These are phyloP conservation scores for Scenedesmus sp. DNA, from an alignment of 163 green algal genomes.

Conservation along the genomic window DNA sequence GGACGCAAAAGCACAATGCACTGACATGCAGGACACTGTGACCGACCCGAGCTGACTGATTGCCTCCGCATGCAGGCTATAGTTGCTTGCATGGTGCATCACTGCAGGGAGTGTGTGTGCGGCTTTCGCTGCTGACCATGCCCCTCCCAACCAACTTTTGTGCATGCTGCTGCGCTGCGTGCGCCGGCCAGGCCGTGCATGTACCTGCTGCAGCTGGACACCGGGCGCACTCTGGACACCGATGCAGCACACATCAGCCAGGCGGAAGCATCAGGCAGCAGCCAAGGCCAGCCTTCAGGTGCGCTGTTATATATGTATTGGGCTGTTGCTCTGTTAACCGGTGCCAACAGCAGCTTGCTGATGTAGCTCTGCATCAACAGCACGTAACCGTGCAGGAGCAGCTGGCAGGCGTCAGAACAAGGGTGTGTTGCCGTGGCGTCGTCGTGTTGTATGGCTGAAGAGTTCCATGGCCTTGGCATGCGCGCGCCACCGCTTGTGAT, in stretches of 20 bases:
- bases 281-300: background rate
- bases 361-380: no score
- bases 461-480: background rate
- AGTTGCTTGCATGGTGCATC: background rate
- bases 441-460: background rate
- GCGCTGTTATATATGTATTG: background rate
- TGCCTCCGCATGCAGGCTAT: no score
- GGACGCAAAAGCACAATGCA: no score
- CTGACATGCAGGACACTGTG: no score
- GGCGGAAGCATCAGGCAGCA: conserved; percentile 16
- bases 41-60: no score
- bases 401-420: no score
- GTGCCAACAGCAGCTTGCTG: no score
- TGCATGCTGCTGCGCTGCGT: conserved; percentile 6
- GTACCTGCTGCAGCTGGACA: conserved; percentile 61
- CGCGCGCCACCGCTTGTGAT: background rate
- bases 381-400: no score
- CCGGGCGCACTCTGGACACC: conserved; percentile 21
- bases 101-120: background rate
- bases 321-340: no score
- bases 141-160: background rate
- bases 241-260: conserved; percentile 22
- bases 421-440: no score
- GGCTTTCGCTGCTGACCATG: background rate
- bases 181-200: conserved; percentile 55